Percentiles rank a stretch among this genome's conserved stretches.
These are phyloP conservation scores for Colletotrichum gigasporum DNA, from an alignment of 2,329 filamentous ascomycete genomes.

Conservation along the genomic window DNA sequence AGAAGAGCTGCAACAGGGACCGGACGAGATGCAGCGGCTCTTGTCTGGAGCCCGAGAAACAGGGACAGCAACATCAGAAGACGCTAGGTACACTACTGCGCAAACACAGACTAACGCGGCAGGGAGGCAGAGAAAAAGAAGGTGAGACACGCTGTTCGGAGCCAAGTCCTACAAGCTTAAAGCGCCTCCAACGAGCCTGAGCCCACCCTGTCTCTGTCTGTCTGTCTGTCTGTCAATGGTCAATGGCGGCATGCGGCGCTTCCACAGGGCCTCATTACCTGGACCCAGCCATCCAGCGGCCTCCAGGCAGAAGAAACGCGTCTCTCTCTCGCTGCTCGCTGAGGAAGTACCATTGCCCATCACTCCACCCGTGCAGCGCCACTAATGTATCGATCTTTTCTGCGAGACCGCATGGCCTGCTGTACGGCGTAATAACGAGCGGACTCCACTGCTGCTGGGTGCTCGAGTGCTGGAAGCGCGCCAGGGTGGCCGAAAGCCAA, in stretches of 20 bases:
- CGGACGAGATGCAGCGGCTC: not conserved
- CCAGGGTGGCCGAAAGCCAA: not conserved
- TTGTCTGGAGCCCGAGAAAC: not conserved
- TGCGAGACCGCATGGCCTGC: not conserved
- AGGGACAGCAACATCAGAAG: too few relatives aligned
- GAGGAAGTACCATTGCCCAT: constrained; percentile 13
- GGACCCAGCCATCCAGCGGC: too few relatives aligned
- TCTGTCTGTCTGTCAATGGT: not conserved
- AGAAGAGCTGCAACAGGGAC: too few relatives aligned
- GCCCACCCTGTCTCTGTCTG: not conserved
- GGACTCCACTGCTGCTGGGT: not conserved
- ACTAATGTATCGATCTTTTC: not conserved
- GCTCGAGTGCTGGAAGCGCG: not conserved
- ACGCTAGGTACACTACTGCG: too few relatives aligned
- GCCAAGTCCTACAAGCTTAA: constrained; percentile 4
- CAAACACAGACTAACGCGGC: not conserved
- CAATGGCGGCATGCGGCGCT: not conserved
- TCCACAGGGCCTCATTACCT: too few relatives aligned
- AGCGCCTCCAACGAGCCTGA: not conserved
- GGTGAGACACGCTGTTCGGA: not conserved
- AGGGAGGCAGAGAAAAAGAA: not conserved
- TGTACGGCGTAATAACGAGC: not conserved
- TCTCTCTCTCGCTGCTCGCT: too few relatives aligned
- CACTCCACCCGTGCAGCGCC: not conserved
- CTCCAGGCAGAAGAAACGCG: too few relatives aligned